Percentiles rank a stretch among this genome's conserved stretches.
Conservation (phyloP, 2,329 filamentous ascomycete genomes). For the Thermoascus crustaceus region DNA sequence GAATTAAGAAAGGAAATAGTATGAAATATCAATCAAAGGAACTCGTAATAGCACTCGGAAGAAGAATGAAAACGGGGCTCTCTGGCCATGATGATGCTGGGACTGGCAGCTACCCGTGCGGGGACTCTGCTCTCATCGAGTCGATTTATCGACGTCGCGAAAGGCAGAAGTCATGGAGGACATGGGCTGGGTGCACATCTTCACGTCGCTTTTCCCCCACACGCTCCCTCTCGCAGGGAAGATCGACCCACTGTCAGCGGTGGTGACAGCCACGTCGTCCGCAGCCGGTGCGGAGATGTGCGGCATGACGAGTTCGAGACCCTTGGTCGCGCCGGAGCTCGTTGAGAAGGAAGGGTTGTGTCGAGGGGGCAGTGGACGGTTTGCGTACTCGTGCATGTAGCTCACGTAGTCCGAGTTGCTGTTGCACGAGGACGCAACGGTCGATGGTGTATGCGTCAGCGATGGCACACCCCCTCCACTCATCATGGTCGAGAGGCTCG, state of each 20-base stretch:
- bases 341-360: conserved; percentile 32
- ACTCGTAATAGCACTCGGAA: too few species aligned
- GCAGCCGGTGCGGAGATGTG: conserved; percentile 19
- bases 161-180: neutral
- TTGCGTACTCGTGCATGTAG: conserved; percentile 17
- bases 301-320: conserved; percentile 34
- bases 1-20: too few species aligned
- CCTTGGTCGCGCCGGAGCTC: conserved; percentile 22
- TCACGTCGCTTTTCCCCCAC: conserved; percentile 16
- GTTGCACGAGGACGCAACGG: conserved; percentile 31
- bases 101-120: too few species aligned
- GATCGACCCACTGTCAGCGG: conserved; percentile 19
- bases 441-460: conserved; percentile 30
- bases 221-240: conserved; percentile 22
- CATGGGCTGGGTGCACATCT: conserved; percentile 5
- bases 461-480: conserved; percentile 20
- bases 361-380: conserved; percentile 33
- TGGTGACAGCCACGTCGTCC: conserved; percentile 11
- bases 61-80: too few species aligned
- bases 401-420: conserved; percentile 28
- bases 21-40: too few species aligned
- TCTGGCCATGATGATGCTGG: too few species aligned
- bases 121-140: too few species aligned
- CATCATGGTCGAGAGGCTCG: conserved; percentile 26
- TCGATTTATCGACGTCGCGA: neutral